A percentile compares a stretch with the other conserved stretches of the same genome.
Conservation (phyloP, 306 rosid species). For the Fragaria iinumae region DNA sequence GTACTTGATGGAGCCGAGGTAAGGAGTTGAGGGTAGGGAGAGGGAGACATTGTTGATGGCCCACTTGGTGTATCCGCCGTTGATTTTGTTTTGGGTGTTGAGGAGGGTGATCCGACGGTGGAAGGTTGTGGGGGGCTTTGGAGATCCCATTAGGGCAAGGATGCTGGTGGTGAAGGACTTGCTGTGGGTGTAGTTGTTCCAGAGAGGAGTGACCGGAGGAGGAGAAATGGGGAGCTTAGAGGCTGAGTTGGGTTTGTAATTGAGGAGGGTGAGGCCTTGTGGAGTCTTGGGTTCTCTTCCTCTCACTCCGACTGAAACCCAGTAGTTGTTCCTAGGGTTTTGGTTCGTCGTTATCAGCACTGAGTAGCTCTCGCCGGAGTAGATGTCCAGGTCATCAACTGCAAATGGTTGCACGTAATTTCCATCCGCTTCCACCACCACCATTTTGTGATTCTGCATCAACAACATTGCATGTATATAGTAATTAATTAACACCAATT, state of each 20-base stretch:
- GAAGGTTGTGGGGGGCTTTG: slow-evolving; percentile 46
- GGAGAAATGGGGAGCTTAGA: slow-evolving; percentile 60
- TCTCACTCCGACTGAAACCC: slow-evolving; percentile 68
- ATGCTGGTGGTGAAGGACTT: slow-evolving; percentile 53
- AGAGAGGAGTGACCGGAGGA: slow-evolving; percentile 58
- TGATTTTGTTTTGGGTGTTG: slow-evolving; percentile 66
- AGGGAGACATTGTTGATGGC: slow-evolving; percentile 65
- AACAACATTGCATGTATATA: too few relatives aligned
- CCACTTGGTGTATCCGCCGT: slow-evolving; percentile 65
- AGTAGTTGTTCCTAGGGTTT: slow-evolving; percentile 62
- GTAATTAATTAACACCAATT: too few relatives aligned
- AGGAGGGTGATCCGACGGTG: slow-evolving; percentile 57
- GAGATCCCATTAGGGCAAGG: slow-evolving; percentile 54
- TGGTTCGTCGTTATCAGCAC: slow-evolving; percentile 66
- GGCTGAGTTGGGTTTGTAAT: slow-evolving; percentile 49
- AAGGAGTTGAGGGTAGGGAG: slow-evolving; percentile 60
- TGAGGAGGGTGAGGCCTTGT: slow-evolving; percentile 55
- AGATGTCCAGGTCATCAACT: slow-evolving; percentile 66
- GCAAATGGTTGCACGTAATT: slow-evolving; percentile 66
- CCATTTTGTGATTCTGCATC: slow-evolving; percentile 63
- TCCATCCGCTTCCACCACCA: slow-evolving; percentile 88
- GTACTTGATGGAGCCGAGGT: slow-evolving; percentile 53
- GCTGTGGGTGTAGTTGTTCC: slow-evolving; percentile 62
- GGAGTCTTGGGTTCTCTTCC: slow-evolving; percentile 63
- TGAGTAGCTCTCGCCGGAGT: slow-evolving; percentile 83